Evolutionary conservation across 2,329 filamentous ascomycete species (phyloP), one percentile per base, ranked within the genome.

Genomic region (Bisporella sp.): DNA sequence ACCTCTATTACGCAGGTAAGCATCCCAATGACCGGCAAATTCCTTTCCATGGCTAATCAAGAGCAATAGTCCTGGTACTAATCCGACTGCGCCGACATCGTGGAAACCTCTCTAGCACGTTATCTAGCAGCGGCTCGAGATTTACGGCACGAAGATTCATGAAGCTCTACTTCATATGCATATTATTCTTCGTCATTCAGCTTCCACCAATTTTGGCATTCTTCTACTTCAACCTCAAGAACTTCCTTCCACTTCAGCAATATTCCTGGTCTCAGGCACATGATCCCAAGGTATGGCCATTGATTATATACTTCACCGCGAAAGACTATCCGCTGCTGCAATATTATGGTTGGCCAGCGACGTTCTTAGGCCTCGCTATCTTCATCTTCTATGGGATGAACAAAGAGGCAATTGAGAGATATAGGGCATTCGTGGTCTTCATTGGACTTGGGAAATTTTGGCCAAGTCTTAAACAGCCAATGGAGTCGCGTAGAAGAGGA

Each of bases 301-400:
- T 59, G 1, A 75, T 83, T 53, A 54, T 71, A 31, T 74, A 73
- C 52, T 76, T 2, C 69, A 70, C 2, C 68, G 71, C 28, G 2
- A 52, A 31, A 37, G 66, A 60, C 31, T 45, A 40, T 73, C 77
- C 35, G 7, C 55, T 2, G 67, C 77, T 39, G 2, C 61, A 64
- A 46, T 76, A 76, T 52, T 77, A 84, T 59, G 73, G 76, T 31
- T 87, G 79, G 78, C 70, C 77, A 21, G 73, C 77, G 44, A 67
- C 84, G 7, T 71, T 61, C 0, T 69, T 73, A 4, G 78, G 77
- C 0, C 73, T 77, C 52, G 51, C 81, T 30, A 66, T 80, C 9
- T 86, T 86, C 60, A 47, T 76, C n/a, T 77, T 83, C 59, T 85
- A 85, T 56, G 83, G 84, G 6, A 74, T 81, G 12, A 83, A 82